phyloP scores from a whole-genome alignment of 2,329 filamentous ascomycete genomes.

The Trichoderma hamatum region DNA sequence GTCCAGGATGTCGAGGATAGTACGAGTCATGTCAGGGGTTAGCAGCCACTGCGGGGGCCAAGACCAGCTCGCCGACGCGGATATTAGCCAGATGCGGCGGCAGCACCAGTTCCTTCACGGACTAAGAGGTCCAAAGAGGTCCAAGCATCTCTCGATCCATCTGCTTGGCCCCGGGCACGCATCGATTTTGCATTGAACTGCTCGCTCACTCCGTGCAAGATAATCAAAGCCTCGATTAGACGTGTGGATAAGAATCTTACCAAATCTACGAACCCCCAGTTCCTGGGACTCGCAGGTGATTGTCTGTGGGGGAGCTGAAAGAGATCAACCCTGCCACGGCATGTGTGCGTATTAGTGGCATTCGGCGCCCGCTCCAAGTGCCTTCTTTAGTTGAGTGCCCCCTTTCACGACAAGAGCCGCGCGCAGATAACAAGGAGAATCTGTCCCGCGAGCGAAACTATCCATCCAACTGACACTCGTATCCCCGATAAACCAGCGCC shows the following conservation, averaged over 20 bases:
- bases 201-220: background rate
- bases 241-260: background rate
- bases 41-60: background rate
- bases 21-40: conserved; percentile 11
- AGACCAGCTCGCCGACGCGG: background rate
- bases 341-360: background rate
- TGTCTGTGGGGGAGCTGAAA: background rate
- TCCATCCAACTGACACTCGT: background rate
- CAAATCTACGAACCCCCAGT: background rate
- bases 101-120: background rate
- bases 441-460: background rate
- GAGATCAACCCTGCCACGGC: background rate
- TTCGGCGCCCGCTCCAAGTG: background rate
- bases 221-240: background rate
- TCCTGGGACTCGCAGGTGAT: background rate
- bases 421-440: background rate
- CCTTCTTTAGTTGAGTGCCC: background rate
- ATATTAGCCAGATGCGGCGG: background rate
- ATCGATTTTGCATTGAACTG: background rate
- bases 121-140: background rate
- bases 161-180: background rate
- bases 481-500: background rate
- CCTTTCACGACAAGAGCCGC: background rate
- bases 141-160: background rate
- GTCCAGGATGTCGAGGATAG: background rate